Base-by-base conservation (phyloP, 2,329 filamentous ascomycete species). In the Fusarium equiseti region DNA sequence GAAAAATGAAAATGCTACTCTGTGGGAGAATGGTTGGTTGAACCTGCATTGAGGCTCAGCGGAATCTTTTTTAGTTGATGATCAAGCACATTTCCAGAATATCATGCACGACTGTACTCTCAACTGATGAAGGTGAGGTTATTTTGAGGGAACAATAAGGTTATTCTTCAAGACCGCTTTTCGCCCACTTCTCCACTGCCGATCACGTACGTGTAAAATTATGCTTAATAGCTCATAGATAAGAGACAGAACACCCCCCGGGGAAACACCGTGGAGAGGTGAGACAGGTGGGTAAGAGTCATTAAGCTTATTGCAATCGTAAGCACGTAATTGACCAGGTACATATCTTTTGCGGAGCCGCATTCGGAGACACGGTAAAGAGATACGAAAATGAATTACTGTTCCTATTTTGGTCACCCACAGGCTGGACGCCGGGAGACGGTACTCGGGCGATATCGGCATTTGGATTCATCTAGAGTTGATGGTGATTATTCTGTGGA, bases 191-290 rank as follows among this genome's bases (percentile, higher is more conserved):
- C 55, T 62, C 63, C 63, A 66, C 62, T 45, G 54, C 24, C 40
- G 55, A 66, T 66, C 62, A 15, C 40, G 10, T 32, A 22, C 26
- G 40, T 38, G 35, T 43, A 53, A 42, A 66, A 45, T 66, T 66
- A 66, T 66, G 63, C 62, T 66, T 66, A 66, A 54, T 66, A 50
- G 43, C 62, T 66, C 62, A 66, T 29, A 62, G 63, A 66, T 66
- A 66, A 66, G 61, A 31, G 27, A 29, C 27, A 43, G 18, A 5
- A 38, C 9, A 38, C 35, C 35, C 29, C 35, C 44, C 35, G 58
- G 42, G 38, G 22, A n/a, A 24, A 24, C 15, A 26, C 52, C 51
- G 52, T 65, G 52, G 40, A 59, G 43, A 45, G 6, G 24, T 15
- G 27, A 35, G 45, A 20, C 6, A 18, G 49, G 60, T 65, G 62